A percentile compares a stretch with the other conserved stretches of the same genome.
Evolutionary conservation across 2,329 filamentous ascomycete species (phyloP).

Genomic region (Colletotrichum lini): DNA sequence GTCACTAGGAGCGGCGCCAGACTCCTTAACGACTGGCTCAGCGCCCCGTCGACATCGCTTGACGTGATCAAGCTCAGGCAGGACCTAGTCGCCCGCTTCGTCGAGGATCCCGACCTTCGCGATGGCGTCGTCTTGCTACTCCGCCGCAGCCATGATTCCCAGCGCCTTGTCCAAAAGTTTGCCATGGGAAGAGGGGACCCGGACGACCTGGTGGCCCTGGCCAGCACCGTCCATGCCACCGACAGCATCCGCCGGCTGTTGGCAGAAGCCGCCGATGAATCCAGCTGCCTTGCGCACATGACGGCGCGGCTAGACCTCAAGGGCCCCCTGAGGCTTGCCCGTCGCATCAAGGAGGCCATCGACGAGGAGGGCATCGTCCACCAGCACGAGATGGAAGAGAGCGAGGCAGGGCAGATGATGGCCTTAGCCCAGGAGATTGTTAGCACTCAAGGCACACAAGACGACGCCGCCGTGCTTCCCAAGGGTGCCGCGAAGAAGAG

Average conservation of each 20-base stretch:
- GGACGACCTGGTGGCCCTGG: conserved; percentile 89
- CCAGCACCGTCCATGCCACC: conserved; percentile 84
- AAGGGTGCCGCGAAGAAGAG: conserved; percentile 63
- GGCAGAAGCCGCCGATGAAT: conserved; percentile 43
- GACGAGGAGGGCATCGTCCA: conserved; percentile 92
- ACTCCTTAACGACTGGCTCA: conserved; percentile 87
- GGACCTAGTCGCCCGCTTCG: conserved; percentile 84
- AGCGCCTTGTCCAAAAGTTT: conserved; percentile 94
- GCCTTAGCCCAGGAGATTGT: conserved; percentile 81
- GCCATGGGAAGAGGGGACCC: conserved; percentile 91
- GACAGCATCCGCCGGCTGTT: conserved; percentile 73
- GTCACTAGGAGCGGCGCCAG: conserved; percentile 93
- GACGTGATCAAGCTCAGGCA: conserved; percentile 83
- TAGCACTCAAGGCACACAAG: conserved; percentile 73
- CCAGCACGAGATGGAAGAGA: conserved; percentile 83
- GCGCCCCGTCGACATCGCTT: conserved; percentile 90
- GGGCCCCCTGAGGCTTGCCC: conserved; percentile 77
- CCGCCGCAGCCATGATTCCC: conserved; percentile 84
- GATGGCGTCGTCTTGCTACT: conserved; percentile 79
- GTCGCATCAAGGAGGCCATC: conserved; percentile 81
- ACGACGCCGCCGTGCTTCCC: conserved; percentile 68
- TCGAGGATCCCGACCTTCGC: conserved; percentile 75
- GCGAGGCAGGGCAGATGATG: conserved; percentile 78
- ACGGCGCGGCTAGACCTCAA: conserved; percentile 74
- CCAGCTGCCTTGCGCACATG: conserved; percentile 61